These are phyloP conservation scores for Cyclotella kingstonii DNA, from an alignment of 108 stramenopile species.

Conservation along the genomic window DNA sequence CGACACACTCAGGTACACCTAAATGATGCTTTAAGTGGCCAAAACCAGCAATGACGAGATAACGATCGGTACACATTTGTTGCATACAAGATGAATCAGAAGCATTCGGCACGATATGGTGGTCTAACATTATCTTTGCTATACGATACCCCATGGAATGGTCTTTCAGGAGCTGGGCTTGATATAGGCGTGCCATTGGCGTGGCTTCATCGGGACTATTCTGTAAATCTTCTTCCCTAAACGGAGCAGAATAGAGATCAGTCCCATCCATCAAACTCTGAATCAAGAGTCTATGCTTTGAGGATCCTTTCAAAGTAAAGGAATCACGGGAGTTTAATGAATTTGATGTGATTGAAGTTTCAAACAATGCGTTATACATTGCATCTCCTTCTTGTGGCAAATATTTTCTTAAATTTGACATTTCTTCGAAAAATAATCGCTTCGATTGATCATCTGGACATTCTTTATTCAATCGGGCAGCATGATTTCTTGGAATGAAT, in stretches of 20 bases:
- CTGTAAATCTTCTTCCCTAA: neutral
- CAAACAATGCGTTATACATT: conserved; percentile 31
- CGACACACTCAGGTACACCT: conserved; percentile 36
- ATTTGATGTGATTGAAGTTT: no score
- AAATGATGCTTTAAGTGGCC: conserved; percentile 34
- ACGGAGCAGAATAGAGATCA: conserved; percentile 28
- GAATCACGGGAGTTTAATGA: neutral
- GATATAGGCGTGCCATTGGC: conserved; percentile 26
- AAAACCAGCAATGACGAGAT: conserved; percentile 33
- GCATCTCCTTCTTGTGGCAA: conserved; percentile 20
- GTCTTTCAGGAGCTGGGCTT: conserved; percentile 75
- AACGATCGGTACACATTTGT: conserved; percentile 12
- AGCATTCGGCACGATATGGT: neutral
- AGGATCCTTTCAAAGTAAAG: conserved; percentile 11
- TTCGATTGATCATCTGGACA: conserved; percentile 11
- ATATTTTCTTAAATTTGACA: conserved; percentile 27
- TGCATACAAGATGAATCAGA: neutral
- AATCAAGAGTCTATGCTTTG: conserved; percentile 29
- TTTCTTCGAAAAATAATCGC: conserved; percentile 25
- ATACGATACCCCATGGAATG: conserved; percentile 66
- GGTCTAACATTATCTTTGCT: conserved; percentile 31
- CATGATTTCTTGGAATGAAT: conserved; percentile 49
- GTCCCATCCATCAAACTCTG: conserved; percentile 32
- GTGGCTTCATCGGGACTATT: neutral
- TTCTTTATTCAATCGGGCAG: conserved; percentile 36